Conservation (phyloP, 2,329 filamentous ascomycete species). For the Gnomoniopsis sp. region DNA sequence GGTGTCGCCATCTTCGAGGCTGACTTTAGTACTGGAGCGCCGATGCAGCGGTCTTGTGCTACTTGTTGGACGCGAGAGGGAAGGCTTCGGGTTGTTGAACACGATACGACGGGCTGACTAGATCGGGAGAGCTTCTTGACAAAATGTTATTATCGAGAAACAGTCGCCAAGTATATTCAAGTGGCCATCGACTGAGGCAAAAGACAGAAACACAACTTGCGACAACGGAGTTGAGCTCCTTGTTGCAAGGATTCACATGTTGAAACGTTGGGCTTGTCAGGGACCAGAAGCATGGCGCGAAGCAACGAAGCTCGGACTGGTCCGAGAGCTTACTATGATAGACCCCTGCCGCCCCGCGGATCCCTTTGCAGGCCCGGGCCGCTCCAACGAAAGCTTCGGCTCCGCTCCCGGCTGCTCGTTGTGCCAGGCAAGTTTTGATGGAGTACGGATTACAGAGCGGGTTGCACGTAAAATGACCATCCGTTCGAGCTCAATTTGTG, state of each 20-base stretch:
- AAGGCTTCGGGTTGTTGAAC: neutral
- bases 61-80: neutral
- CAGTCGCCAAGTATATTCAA: no score
- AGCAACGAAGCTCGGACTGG: neutral
- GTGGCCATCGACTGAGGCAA: neutral
- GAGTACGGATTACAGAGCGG: no score
- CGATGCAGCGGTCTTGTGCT: neutral
- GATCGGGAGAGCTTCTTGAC: no score
- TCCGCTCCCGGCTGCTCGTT: no score
- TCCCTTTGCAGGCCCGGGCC: no score
- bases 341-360: no score
- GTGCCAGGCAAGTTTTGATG: no score
- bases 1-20: constrained; percentile 13
- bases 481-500: no score
- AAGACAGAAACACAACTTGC: constrained; percentile 10
- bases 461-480: no score
- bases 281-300: neutral
- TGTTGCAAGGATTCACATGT: constrained; percentile 16
- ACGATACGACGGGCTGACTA: neutral
- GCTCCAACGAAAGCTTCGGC: no score
- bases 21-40: neutral
- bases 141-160: no score
- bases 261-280: constrained; percentile 16
- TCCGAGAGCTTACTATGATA: neutral
- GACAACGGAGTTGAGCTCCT: constrained; percentile 15